Conservation (phyloP, 305 asterid species). For the Solanum hybrid region DNA sequence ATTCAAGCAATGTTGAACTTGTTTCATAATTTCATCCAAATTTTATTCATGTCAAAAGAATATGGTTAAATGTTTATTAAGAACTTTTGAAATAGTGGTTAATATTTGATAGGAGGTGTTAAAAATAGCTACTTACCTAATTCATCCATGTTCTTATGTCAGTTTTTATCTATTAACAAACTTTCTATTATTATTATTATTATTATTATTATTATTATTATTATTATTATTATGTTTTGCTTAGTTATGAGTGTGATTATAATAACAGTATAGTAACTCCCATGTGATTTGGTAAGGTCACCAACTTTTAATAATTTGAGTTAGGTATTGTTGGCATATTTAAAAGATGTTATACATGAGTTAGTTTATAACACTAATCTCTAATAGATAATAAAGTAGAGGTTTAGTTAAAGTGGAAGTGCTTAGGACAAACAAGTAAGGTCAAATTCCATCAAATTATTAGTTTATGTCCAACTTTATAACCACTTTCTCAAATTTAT, state of each 20-base stretch:
- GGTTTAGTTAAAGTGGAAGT: not conserved
- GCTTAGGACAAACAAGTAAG: not conserved
- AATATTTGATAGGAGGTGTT: not conserved
- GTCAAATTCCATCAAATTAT: conserved; percentile 1
- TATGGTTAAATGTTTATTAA: not conserved
- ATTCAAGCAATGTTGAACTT: not conserved
- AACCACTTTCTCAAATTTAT: conserved; percentile 4
- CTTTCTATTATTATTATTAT: not conserved
- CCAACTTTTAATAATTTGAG: not conserved
- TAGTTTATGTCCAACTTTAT: not conserved
- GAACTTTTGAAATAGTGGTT: not conserved
- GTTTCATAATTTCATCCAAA: not conserved
- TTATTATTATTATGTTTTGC: too few relatives aligned
- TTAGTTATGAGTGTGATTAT: not conserved
- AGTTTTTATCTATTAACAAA: not conserved
- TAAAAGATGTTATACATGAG: not conserved
- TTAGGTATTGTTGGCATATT: not conserved
- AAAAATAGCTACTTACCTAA: not conserved
- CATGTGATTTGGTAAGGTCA: not conserved
- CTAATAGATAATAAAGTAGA: not conserved
- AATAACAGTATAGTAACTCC: not conserved
- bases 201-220: too few relatives aligned
- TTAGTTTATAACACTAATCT: not conserved
- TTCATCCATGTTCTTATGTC: not conserved
- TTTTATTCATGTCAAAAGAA: not conserved